phyloP scores from a whole-genome alignment of 148 eudicot genomes.

The Chenopodium album region DNA sequence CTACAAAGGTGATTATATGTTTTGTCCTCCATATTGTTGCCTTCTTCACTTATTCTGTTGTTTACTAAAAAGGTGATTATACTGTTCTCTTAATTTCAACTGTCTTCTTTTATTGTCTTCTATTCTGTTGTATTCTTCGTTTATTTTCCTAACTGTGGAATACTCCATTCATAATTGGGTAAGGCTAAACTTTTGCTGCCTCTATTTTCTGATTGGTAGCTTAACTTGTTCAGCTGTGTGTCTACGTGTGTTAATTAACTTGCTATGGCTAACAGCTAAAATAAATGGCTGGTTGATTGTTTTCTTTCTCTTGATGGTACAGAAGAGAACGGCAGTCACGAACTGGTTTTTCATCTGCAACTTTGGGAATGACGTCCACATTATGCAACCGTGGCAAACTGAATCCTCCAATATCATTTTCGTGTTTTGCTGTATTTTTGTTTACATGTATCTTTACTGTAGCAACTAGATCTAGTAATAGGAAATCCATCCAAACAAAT shows the following conservation, averaged over 20 bases:
- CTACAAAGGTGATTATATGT: no score
- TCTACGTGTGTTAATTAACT: background rate
- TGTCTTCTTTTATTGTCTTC: no score
- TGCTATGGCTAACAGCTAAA: background rate
- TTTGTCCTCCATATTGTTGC: background rate
- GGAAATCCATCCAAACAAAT: slow-evolving; percentile 9
- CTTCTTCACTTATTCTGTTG: background rate
- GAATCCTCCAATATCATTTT: slow-evolving; percentile 8
- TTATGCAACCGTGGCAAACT: slow-evolving; percentile 16
- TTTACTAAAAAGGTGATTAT: no score
- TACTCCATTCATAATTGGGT: no score
- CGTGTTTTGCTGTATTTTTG: slow-evolving; percentile 25
- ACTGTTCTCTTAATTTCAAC: no score
- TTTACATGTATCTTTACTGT: slow-evolving; percentile 6
- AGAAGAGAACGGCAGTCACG: slow-evolving; percentile 29
- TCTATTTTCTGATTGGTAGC: background rate
- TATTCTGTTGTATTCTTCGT: no score
- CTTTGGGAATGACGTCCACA: slow-evolving; percentile 21
- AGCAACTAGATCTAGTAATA: slow-evolving; percentile 1
- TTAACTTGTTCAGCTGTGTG: background rate
- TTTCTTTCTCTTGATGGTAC: background rate
- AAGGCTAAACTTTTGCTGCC: background rate
- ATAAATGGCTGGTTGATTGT: background rate
- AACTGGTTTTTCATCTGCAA: slow-evolving; percentile 31
- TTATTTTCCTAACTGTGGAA: no score